phyloP scores from a whole-genome alignment of 768 basidiomycete genomes.

The Coprinopsis cinerea region DNA sequence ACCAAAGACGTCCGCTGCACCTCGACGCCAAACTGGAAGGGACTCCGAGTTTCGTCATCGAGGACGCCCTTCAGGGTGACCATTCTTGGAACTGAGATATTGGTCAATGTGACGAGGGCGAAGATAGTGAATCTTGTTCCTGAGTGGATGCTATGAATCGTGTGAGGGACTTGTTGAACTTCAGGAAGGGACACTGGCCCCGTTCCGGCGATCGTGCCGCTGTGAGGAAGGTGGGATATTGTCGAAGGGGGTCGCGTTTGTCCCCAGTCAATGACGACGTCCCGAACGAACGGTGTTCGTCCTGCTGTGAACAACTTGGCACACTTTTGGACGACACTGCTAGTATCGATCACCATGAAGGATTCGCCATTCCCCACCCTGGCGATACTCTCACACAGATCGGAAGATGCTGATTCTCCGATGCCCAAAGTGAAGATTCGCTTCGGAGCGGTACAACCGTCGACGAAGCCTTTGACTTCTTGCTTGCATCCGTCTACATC shows the following conservation, averaged over 20 bases:
- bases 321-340: conserved; percentile 44
- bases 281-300: conserved; percentile 37
- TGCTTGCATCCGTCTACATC: conserved; percentile 25
- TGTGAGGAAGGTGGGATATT: conserved; percentile 15
- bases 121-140: conserved; percentile 30
- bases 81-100: conserved; percentile 22
- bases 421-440: conserved; percentile 59
- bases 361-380: conserved; percentile 45
- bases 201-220: conserved; percentile 10
- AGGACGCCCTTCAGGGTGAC: conserved; percentile 31
- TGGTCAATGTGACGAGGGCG: conserved; percentile 26
- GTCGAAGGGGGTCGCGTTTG: conserved; percentile 17
- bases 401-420: conserved; percentile 43
- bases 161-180: conserved; percentile 31
- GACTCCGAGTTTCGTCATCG: conserved; percentile 22
- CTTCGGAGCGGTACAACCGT: conserved; percentile 26
- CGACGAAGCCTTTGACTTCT: conserved; percentile 27
- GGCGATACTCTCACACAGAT: conserved; percentile 50
- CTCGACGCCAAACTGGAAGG: conserved; percentile 26
- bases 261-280: conserved; percentile 48
- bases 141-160: conserved; percentile 28
- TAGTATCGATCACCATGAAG: conserved; percentile 39
- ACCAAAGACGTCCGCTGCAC: conserved; percentile 26
- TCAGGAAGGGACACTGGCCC: conserved; percentile 21
- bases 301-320: conserved; percentile 47